Conservation (phyloP, 106 monocot species). For the Dioscorea zingiberensis region DNA sequence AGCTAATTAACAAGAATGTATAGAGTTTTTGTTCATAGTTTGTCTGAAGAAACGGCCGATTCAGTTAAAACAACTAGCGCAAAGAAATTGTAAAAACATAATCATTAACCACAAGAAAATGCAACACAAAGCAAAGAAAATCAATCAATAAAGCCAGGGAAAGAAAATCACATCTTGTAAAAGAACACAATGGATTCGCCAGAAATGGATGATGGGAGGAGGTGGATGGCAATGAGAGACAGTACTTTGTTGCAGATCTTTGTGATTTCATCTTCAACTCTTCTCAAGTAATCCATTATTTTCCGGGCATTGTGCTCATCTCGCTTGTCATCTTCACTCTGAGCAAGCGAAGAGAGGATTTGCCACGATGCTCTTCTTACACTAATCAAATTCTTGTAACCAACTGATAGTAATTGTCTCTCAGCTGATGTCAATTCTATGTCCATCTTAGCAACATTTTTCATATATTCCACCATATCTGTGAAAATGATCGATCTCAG, state of each 20-base stretch:
- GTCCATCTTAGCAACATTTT: conserved; percentile 24
- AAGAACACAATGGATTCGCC: conserved; percentile 27
- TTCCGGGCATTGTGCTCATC: conserved; percentile 2
- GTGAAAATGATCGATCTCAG: neutral
- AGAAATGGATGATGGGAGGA: conserved; percentile 22
- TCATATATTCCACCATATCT: conserved; percentile 31
- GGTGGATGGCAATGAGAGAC: conserved; percentile 29
- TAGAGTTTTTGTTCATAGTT: too few relatives aligned
- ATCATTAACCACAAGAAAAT: neutral
- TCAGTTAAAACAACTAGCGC: neutral
- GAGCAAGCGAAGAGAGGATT: conserved; percentile 10
- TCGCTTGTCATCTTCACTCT: conserved; percentile 15
- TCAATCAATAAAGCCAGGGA: neutral
- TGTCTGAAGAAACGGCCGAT: too few relatives aligned
- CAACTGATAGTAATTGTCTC: conserved; percentile 20
- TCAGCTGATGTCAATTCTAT: conserved; percentile 22
- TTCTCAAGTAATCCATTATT: conserved; percentile 13
- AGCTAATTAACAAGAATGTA: too few relatives aligned
- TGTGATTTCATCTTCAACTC: conserved; percentile 17
- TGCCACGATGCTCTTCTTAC: conserved; percentile 17
- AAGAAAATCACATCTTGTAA: conserved; percentile 23
- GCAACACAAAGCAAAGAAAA: neutral
- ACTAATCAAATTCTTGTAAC: conserved; percentile 22
- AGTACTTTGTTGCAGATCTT: conserved; percentile 23
- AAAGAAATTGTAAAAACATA: neutral